Conservation (phyloP, 176 grass and related monocot species). For the Phragmites australis region DNA sequence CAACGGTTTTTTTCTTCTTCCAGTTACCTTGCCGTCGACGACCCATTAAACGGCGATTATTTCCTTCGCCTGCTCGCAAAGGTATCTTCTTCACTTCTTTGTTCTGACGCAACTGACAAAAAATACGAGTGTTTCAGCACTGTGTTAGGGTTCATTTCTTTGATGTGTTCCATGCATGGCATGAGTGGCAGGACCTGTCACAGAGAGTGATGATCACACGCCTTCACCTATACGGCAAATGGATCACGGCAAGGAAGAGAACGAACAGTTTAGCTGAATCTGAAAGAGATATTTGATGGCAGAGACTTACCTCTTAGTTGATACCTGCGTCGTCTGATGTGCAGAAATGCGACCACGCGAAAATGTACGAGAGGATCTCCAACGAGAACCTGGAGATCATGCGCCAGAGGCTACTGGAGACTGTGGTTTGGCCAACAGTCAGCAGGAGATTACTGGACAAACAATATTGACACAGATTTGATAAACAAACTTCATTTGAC, state of each 20-base stretch:
- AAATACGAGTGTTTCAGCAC: not conserved
- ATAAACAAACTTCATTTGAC: not conserved
- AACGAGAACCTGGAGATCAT: constrained; percentile 87
- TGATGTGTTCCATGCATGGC: not conserved
- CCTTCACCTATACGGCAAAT: constrained; percentile 86
- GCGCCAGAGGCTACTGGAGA: constrained; percentile 80
- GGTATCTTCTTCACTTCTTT: constrained; percentile 45
- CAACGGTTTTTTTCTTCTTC: not conserved
- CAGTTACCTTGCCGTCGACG: constrained; percentile 64
- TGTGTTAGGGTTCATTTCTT: not conserved
- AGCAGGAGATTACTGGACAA: not conserved
- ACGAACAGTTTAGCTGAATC: not conserved
- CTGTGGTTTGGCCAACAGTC: constrained; percentile 65
- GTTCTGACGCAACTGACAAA: not conserved
- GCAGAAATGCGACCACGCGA: constrained; percentile 90
- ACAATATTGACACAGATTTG: not conserved
- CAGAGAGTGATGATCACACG: constrained; percentile 95
- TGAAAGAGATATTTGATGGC: not conserved
- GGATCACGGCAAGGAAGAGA: constrained; percentile 67
- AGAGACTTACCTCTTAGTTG: not conserved
- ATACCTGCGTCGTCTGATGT: not conserved
- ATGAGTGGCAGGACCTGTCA: constrained; percentile 88
- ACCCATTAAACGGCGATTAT: constrained; percentile 61
- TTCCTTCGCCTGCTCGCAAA: constrained; percentile 70
- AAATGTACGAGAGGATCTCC: constrained; percentile 85